Evolutionary conservation across 495 filamentous ascomycete species (phyloP).

Genomic region (Glarea lozoyensis): DNA sequence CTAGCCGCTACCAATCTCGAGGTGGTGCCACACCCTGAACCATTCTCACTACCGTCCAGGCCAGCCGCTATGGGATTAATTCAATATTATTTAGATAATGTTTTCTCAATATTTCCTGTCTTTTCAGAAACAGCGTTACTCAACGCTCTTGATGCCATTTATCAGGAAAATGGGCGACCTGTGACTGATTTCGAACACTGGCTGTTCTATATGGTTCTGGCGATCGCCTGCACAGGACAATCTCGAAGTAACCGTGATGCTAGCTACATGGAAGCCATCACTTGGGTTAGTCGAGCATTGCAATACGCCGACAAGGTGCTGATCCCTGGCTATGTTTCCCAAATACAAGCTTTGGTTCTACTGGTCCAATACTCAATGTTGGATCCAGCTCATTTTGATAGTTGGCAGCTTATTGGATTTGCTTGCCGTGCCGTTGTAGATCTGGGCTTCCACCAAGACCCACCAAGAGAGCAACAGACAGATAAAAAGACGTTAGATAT

Average conservation of each 20-base stretch:
- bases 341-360: conserved; percentile 77
- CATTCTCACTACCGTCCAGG: conserved; percentile 54
- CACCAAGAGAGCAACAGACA: conserved; percentile 48
- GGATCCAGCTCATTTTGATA: conserved; percentile 81
- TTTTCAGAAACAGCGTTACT: conserved; percentile 69
- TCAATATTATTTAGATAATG: conserved; percentile 73
- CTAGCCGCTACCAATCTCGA: conserved; percentile 64
- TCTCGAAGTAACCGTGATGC: conserved; percentile 59
- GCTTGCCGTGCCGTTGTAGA: conserved; percentile 78
- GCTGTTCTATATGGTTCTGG: conserved; percentile 82
- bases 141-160: conserved; percentile 69
- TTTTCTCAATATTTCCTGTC: conserved; percentile 70
- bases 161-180: conserved; percentile 45
- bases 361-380: conserved; percentile 82
- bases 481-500: conserved; percentile 60
- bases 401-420: conserved; percentile 84
- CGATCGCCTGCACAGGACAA: conserved; percentile 62
- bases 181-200: conserved; percentile 71
- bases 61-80: conserved; percentile 56
- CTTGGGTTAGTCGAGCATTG: conserved; percentile 61
- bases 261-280: conserved; percentile 53
- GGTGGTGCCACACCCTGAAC: conserved; percentile 45
- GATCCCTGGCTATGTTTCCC: conserved; percentile 67
- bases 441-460: conserved; percentile 83
- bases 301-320: conserved; percentile 70